Percentiles rank a stretch among this genome's conserved stretches.
phyloP scores from a whole-genome alignment of 345 rosid genomes.

The Eucalyptus leucophloia region DNA sequence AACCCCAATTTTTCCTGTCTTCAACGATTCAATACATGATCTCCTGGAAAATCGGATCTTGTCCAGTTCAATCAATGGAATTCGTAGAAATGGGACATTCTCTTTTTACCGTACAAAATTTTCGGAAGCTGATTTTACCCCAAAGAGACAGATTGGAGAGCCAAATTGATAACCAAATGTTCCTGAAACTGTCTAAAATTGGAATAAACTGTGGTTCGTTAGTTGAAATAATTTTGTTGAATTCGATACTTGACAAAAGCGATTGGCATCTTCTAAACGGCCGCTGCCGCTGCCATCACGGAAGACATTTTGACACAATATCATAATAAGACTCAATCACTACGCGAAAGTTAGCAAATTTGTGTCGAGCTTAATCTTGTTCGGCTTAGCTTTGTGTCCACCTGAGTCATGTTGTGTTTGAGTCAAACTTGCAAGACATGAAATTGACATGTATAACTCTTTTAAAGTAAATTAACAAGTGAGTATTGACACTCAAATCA shows the following conservation, averaged over 20 bases:
- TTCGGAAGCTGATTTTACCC: neutral
- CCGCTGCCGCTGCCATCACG: accelerated
- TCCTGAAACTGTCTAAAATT: neutral
- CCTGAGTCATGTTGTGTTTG: neutral
- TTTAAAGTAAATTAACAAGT: neutral
- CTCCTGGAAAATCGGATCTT: neutral
- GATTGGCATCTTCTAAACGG: neutral
- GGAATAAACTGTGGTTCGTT: neutral
- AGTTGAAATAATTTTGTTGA: neutral
- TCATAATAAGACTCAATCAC: neutral
- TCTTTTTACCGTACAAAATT: neutral
- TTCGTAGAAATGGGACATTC: neutral
- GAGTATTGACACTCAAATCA: neutral
- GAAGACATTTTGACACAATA: neutral
- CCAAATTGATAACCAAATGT: neutral
- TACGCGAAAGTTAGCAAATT: neutral
- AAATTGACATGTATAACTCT: neutral
- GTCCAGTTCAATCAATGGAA: neutral
- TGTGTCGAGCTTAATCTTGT: neutral
- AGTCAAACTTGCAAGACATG: neutral
- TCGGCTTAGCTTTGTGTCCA: neutral
- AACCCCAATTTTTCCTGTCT: neutral
- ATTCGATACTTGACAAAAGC: neutral
- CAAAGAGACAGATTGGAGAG: neutral
- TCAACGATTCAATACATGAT: neutral